Evolutionary conservation across 495 filamentous ascomycete genomes (phyloP).

Genomic region (Trichoderma erinaceum): DNA sequence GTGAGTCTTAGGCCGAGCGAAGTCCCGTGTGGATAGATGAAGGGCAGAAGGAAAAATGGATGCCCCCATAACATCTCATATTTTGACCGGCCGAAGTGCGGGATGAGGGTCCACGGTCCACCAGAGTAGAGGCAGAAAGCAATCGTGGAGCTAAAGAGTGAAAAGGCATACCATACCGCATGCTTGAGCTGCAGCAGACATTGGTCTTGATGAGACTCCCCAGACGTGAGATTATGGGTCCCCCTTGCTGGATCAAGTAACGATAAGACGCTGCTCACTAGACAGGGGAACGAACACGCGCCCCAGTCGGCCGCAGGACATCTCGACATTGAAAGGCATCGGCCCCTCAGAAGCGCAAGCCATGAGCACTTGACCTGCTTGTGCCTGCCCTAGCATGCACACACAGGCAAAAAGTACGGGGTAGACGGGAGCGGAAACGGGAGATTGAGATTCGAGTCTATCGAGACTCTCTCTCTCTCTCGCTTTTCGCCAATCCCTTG

Average conservation of each 20-base stretch:
- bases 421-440: neutral
- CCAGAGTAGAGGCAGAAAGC: neutral
- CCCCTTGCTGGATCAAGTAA: neutral
- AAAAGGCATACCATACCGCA: neutral
- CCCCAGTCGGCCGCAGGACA: neutral
- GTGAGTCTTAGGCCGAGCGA: neutral
- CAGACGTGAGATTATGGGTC: conserved; percentile 4
- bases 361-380: no score
- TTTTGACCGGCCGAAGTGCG: no score
- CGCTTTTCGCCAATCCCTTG: neutral
- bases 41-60: no score
- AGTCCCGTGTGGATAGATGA: no score
- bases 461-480: neutral
- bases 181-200: neutral
- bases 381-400: neutral
- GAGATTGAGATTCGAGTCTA: neutral
- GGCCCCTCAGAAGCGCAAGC: no score
- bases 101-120: neutral
- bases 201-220: neutral
- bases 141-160: neutral
- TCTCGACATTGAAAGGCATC: no score
- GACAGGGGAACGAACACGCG: neutral
- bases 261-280: neutral
- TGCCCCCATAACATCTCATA: no score
- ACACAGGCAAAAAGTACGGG: neutral